These are phyloP conservation scores for Monilinia fructicola DNA, from an alignment of 2,329 filamentous ascomycete species.

Conservation along the genomic window DNA sequence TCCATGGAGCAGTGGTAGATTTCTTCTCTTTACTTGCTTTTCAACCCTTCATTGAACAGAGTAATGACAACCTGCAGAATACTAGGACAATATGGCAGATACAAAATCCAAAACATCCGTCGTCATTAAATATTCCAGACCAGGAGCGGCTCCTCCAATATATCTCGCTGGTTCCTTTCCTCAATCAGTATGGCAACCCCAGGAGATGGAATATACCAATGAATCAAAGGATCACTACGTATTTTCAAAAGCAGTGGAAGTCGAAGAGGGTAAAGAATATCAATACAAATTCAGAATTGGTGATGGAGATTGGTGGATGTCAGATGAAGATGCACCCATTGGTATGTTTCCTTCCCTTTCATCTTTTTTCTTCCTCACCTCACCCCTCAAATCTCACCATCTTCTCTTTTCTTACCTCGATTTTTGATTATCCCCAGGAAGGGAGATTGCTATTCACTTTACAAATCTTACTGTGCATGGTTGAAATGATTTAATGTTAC, in stretches of 20 bases:
- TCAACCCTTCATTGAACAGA: not conserved
- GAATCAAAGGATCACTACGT: constrained; percentile 50
- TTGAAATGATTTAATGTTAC: not conserved
- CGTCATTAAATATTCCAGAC: constrained; percentile 58
- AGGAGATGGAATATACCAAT: constrained; percentile 61
- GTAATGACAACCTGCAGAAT: constrained; percentile 16
- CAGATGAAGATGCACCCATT: constrained; percentile 61
- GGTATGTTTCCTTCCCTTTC: constrained; percentile 46
- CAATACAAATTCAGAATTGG: constrained; percentile 76
- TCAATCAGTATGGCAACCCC: constrained; percentile 62
- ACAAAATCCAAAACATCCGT: constrained; percentile 21
- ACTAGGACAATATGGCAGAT: constrained; percentile 17
- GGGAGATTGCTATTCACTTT: not conserved
- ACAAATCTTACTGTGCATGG: not conserved
- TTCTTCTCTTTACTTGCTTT: not conserved
- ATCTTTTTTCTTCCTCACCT: not conserved
- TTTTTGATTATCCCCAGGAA: not conserved
- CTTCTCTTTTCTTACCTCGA: not conserved
- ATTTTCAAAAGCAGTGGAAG: constrained; percentile 58
- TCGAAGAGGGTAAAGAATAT: constrained; percentile 58
- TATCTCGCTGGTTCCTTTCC: constrained; percentile 71
- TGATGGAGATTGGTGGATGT: constrained; percentile 65
- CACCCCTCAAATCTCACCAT: not conserved
- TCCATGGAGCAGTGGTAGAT: not conserved
- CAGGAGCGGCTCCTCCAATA: constrained; percentile 63